Conservation (phyloP, 2,329 filamentous ascomycete species). For the Phaeoacremonium minimum region DNA sequence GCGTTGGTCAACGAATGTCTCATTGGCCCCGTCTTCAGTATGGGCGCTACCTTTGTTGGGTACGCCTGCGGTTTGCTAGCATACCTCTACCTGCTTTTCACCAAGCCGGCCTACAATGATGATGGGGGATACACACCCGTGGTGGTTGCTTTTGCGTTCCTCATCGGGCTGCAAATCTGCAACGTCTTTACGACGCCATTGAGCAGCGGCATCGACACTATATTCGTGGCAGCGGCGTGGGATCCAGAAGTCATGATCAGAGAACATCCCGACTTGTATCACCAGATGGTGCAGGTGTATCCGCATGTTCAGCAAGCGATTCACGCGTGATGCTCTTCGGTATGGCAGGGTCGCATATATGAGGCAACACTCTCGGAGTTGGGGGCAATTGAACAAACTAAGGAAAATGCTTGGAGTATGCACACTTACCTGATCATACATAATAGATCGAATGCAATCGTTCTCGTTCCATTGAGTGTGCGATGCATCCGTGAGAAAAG, state of each 20-base stretch:
- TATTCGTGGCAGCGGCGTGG: constrained; percentile 76
- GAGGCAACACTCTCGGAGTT: no score
- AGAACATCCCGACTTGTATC: constrained; percentile 79
- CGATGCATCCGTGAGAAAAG: no score
- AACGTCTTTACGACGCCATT: constrained; percentile 88
- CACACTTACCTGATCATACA: no score
- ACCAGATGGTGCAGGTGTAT: constrained; percentile 75
- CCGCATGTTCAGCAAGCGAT: constrained; percentile 79
- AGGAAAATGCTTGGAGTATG: no score
- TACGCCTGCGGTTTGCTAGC: constrained; percentile 78
- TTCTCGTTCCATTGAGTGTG: no score
- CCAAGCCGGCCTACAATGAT: constrained; percentile 72
- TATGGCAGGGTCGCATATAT: no score
- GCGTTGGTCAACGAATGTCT: constrained; percentile 87
- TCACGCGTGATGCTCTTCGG: constrained; percentile 47
- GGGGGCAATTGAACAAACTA: no score
- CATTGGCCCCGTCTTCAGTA: constrained; percentile 68
- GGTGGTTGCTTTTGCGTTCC: constrained; percentile 78
- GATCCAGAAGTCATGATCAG: constrained; percentile 70
- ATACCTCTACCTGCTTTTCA: constrained; percentile 84
- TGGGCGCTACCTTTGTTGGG: constrained; percentile 78
- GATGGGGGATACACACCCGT: constrained; percentile 67
- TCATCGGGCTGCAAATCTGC: constrained; percentile 86
- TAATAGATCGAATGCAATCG: no score
- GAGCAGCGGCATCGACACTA: constrained; percentile 83